phyloP scores from a whole-genome alignment of 495 filamentous ascomycete genomes.

The Entonaema liquescens region DNA sequence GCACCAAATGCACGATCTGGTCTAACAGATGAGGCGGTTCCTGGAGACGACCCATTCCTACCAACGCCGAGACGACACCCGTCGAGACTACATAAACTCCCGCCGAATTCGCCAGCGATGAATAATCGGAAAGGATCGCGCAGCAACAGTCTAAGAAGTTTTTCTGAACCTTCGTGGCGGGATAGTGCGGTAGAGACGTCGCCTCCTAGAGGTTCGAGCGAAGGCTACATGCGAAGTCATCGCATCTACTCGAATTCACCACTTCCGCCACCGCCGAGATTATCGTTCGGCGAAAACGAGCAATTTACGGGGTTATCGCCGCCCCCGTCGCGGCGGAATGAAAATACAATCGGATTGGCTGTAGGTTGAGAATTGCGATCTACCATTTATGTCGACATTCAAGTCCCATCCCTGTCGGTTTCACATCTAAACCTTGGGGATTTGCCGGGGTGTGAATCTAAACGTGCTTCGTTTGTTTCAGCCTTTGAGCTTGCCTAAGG shows the following conservation, averaged over 20 bases:
- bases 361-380: conserved; percentile 49
- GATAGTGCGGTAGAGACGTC: conserved; percentile 34
- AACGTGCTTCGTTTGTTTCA: conserved; percentile 30
- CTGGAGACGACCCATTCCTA: conserved; percentile 58
- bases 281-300: conserved; percentile 51
- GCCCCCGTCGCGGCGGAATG: conserved; percentile 49
- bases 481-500: conserved; percentile 27
- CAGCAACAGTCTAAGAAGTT: conserved; percentile 52
- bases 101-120: conserved; percentile 43
- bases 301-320: conserved; percentile 50
- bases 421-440: conserved; percentile 21
- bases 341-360: conserved; percentile 53
- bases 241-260: conserved; percentile 55
- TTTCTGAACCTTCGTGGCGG: conserved; percentile 45
- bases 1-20: conserved; percentile 59
- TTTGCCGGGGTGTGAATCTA: conserved; percentile 10
- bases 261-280: conserved; percentile 52
- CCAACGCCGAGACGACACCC: conserved; percentile 49
- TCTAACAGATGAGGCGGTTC: conserved; percentile 59
- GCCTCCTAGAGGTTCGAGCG: conserved; percentile 28
- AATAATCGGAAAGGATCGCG: conserved; percentile 52
- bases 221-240: conserved; percentile 24
- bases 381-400: conserved; percentile 7
- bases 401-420: conserved; percentile 11
- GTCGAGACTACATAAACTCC: conserved; percentile 55